Percentiles rank a stretch among this genome's conserved stretches.
phyloP scores from a whole-genome alignment of 2,329 filamentous ascomycete species.

The Westerdykella ornata region DNA sequence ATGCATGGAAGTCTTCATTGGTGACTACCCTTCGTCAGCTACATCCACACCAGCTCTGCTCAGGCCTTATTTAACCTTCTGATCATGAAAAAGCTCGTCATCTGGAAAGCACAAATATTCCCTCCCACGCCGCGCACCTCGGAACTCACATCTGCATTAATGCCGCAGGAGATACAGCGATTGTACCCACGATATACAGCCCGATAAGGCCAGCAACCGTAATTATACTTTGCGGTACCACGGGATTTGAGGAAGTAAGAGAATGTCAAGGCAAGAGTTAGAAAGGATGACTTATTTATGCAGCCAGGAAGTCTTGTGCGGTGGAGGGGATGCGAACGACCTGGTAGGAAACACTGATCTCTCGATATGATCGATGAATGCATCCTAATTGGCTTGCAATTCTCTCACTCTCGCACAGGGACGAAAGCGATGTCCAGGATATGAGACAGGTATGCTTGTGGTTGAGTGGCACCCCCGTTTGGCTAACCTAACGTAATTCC shows the following conservation, averaged over 20 bases:
- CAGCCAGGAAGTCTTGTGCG: conserved; percentile 7
- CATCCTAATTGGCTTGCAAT: no score
- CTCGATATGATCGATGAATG: no score
- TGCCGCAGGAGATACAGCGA: conserved; percentile 2
- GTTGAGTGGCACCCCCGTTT: no score
- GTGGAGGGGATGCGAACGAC: conserved; percentile 6
- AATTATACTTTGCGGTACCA: conserved; percentile 6
- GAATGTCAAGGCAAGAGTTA: conserved; percentile 5
- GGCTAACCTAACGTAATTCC: no score
- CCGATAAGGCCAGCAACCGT: conserved; percentile 5
- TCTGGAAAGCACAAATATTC: conserved; percentile 9
- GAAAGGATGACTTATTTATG: conserved; percentile 7
- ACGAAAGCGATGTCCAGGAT: no score
- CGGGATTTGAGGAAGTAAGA: conserved; percentile 9
- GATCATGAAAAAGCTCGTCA: conserved; percentile 4
- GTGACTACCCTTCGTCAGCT: conserved; percentile 1
- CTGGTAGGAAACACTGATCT: no score
- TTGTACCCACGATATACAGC: conserved; percentile 3
- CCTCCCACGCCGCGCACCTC: conserved; percentile 5
- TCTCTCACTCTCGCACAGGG: no score
- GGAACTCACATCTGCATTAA: conserved; percentile 2
- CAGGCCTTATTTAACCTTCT: conserved; percentile 6
- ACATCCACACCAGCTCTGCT: conserved; percentile 6
- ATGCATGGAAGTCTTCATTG: no score
- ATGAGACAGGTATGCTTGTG: no score